Conservation (phyloP, 345 rosid species). For the Lagerstroemia speciosa region DNA sequence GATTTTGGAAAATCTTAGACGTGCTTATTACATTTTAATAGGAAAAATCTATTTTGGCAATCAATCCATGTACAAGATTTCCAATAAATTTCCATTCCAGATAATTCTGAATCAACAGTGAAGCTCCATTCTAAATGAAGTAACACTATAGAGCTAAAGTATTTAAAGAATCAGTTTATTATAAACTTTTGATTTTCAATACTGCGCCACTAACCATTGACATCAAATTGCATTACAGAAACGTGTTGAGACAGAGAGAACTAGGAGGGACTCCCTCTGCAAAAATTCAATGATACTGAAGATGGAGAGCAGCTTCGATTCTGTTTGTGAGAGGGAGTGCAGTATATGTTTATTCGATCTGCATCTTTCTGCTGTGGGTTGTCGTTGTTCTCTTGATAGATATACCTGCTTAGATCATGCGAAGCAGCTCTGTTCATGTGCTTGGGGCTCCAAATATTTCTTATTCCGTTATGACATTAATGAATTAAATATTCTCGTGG, state of each 20-base stretch:
- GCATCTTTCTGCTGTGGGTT: constrained; percentile 95
- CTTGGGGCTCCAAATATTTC: constrained; percentile 56
- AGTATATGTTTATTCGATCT: constrained; percentile 80
- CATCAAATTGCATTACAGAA: constrained; percentile 30
- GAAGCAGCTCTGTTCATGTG: constrained; percentile 75
- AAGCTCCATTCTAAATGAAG: background rate
- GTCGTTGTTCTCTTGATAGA: constrained; percentile 84
- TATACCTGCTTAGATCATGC: constrained; percentile 86
- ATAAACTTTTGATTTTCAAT: background rate
- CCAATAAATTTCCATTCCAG: background rate
- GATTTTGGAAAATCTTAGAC: background rate
- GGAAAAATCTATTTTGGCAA: background rate
- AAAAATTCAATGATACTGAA: constrained; percentile 54
- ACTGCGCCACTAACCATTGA: background rate
- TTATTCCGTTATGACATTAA: constrained; percentile 76
- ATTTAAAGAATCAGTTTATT: background rate
- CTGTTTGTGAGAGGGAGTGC: constrained; percentile 87
- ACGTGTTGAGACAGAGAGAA: constrained; percentile 72
- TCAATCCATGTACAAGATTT: background rate
- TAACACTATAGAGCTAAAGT: background rate
- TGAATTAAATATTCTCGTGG: constrained; percentile 82
- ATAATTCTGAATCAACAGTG: background rate
- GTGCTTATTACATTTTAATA: background rate
- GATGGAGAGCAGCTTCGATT: constrained; percentile 89
- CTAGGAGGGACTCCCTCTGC: constrained; percentile 55